Conservation (phyloP, 164 flowering plant genomes). For the Piper longum region DNA sequence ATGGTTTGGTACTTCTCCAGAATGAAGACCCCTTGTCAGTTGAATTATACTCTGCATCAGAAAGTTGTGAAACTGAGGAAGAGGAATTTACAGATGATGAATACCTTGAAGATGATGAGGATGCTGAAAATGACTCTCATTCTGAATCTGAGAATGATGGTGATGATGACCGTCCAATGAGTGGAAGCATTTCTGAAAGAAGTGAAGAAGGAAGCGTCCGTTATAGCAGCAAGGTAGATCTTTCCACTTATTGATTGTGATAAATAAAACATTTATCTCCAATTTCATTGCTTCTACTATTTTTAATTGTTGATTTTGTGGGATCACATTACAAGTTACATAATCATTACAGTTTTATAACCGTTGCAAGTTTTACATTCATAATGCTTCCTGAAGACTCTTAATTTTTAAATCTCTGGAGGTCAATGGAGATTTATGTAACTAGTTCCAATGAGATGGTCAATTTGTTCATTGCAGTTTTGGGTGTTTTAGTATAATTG, state of each 20-base stretch:
- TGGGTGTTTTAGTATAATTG: too few species aligned
- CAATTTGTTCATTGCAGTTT: too few species aligned
- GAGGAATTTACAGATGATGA: slow-evolving; percentile 68
- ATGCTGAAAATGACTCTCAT: slow-evolving; percentile 28
- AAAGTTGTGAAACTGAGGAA: slow-evolving; percentile 60
- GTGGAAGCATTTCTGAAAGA: slow-evolving; percentile 34
- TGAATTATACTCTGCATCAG: slow-evolving; percentile 57
- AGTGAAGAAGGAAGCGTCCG: slow-evolving; percentile 22
- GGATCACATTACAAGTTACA: too few species aligned
- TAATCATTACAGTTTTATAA: too few species aligned
- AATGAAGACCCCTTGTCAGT: slow-evolving; percentile 38
- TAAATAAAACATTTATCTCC: background rate
- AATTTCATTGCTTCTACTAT: background rate
- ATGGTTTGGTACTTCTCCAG: slow-evolving; percentile 26
- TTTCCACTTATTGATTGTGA: background rate
- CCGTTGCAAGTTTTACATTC: background rate
- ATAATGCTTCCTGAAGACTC: too few species aligned
- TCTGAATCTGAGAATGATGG: slow-evolving; percentile 40
- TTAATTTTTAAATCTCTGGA: background rate
- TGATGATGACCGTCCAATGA: slow-evolving; percentile 26
- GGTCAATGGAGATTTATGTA: background rate
- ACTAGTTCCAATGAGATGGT: background rate
- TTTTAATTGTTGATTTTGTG: too few species aligned
- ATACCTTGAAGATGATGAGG: slow-evolving; percentile 34
- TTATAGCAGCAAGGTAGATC: slow-evolving; percentile 30